Evolutionary conservation across 2,329 filamentous ascomycete genomes (phyloP), one percentile per base, ranked within the genome.

Genomic region (Aspergillus texensis): DNA sequence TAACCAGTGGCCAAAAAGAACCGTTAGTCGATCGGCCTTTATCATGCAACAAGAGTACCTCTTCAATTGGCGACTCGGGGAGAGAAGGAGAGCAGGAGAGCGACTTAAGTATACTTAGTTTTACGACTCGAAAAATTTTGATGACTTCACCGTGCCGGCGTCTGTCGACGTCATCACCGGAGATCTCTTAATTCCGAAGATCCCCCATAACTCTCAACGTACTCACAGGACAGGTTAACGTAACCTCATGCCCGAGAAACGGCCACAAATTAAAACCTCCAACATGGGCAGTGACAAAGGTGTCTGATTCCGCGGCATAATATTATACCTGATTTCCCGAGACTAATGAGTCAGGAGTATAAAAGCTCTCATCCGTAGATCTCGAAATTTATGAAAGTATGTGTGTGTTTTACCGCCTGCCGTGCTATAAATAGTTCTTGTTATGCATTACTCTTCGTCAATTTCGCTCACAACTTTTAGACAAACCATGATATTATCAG

Each of bases 161-260:
- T 55, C 34, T 30, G 57, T 14, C 57, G 57, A 59, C 57, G 57
- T 59, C 57, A 59, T 59, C 45, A 19, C 26, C n/a, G 45, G 45
- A 48, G 45, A 28, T 12, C 21, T 12, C 4, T 52, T 52, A 52
- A 32, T 34, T 34, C 48, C 48, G 48, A n/a, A 32, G 9, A 32
- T 12, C 24, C 6, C 6, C 2, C 21, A 14, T 30, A 2, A 50
- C 16, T 50, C 14, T 9, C 16, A 10, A 26, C 32, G 11, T 34
- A 34, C 32, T 32, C 11, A 32, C 32, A 32, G 32, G 32, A 32
- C 32, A 34, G 32, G 45, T 46, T 46, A 28, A 28, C 26, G 26
- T 48, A 48, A 48, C 4, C 24, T 26, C n/a, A 26, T 48, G 2
- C 2, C 45, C 21, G 11, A 6, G 21, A 24, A 14, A 12, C 14